phyloP scores from a whole-genome alignment of 345 rosid genomes.

The Eucalyptus coolabah region DNA sequence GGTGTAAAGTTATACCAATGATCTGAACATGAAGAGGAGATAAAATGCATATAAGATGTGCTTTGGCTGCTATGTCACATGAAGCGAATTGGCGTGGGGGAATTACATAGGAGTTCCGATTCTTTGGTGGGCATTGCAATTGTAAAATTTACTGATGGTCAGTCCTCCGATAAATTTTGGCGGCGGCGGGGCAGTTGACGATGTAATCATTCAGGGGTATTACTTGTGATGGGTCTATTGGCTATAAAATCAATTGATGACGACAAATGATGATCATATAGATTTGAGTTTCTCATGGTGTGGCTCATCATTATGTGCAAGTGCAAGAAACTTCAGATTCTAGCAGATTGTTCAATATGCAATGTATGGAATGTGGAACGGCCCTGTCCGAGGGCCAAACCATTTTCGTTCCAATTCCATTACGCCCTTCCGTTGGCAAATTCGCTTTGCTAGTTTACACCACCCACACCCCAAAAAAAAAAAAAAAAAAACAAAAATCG shows the following conservation, averaged over 20 bases:
- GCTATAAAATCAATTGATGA: not conserved
- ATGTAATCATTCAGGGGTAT: not conserved
- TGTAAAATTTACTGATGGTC: not conserved
- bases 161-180: not conserved
- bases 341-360: not conserved
- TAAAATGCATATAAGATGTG: not conserved
- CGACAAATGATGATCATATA: not conserved
- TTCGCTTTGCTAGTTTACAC: not conserved
- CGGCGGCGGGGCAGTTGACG: not conserved
- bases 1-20: not conserved
- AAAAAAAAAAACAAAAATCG: too few relatives aligned
- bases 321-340: not conserved
- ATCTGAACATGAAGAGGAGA: not conserved
- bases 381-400: not conserved
- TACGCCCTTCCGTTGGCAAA: not conserved
- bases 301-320: not conserved
- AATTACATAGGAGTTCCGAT: not conserved
- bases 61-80: not conserved
- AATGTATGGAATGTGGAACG: not conserved
- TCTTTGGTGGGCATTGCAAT: not conserved
- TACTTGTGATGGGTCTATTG: not conserved
- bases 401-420: not conserved
- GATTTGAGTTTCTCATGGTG: not conserved
- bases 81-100: not conserved
- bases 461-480: accelerated